Conservation (phyloP, 2,329 filamentous ascomycete genomes). For the Hypoxylon sp. region DNA sequence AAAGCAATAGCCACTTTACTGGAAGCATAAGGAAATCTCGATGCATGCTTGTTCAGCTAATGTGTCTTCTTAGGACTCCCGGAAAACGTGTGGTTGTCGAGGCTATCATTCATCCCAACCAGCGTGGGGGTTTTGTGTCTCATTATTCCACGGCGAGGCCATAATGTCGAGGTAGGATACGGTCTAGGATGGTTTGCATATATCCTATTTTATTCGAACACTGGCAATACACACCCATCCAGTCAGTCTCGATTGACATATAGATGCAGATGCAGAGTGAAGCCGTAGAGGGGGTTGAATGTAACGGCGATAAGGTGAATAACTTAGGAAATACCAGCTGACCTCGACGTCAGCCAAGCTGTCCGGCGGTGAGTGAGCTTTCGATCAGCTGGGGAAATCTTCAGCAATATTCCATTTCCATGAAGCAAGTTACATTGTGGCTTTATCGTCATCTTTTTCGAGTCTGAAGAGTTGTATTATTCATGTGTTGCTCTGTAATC, state of each 20-base stretch:
- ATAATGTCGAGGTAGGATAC: slow-evolving; percentile 5
- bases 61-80: not conserved
- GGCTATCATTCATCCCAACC: not conserved
- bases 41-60: not conserved
- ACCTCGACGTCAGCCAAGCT: slow-evolving; percentile 30
- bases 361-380: not conserved
- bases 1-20: not conserved
- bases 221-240: not conserved
- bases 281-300: slow-evolving; percentile 36
- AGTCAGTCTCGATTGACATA: not conserved
- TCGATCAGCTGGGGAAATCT: slow-evolving; percentile 4
- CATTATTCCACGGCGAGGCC: not conserved
- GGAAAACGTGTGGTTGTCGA: not conserved
- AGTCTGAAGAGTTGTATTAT: not conserved
- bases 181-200: not conserved
- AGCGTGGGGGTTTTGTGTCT: not conserved
- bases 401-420: slow-evolving; percentile 3
- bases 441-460: not conserved
- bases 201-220: not conserved
- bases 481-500: slow-evolving; percentile 6
- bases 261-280: slow-evolving; percentile 9
- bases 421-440: not conserved
- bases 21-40: not conserved
- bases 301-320: slow-evolving; percentile 39
- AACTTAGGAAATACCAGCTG: slow-evolving; percentile 25